Evolutionary conservation across 352 stramenopile genomes (phyloP), one percentile per base, ranked within the genome.

Genomic region (Blastocystis sp.): DNA sequence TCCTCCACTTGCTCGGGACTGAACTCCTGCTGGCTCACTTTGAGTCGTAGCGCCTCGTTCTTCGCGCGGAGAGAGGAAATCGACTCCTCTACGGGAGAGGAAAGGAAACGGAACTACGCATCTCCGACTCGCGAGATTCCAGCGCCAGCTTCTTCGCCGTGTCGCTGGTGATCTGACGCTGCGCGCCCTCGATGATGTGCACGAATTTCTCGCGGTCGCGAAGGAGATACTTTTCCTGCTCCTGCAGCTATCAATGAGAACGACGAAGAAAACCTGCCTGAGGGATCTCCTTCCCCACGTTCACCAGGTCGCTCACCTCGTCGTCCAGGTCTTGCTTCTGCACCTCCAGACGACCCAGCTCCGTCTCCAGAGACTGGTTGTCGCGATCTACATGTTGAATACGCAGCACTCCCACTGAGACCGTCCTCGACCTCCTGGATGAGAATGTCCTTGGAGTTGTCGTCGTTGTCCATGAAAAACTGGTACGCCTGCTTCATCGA

Each of bases 381-480:
- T 81, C 69, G 34, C 63, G 46, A 9, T 61, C 69, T 81, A 65
- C 32, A 9, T 9, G 29, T 64, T 21, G 63, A 40, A 0, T 11
- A 7, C 4, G 18, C 32, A 38, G 7, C 34, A 48, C n/a, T 29
- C 4, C 2, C 34, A 81, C 69, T 54, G 21, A 81, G 27, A 21
- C 63, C 69, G 18, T 46, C 51, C 8, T 32, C 48, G 40, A 81
- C 63, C 14, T 81, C 69, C 34, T 81, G 40, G 40, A 81, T 64
- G 11, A 81, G 27, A 21, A 46, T 44, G 53, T 81, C 69, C 29
- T 81, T 81, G n/a, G 69, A 81, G 16, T 81, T 44, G 44, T 81
- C 69, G 36, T 81, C 69, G 36, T 81, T 81, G 53, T 57, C 48
- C 69, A 81, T 81, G 46, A 81, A 81, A 44, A 81, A 81, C 21